A percentile compares a stretch with the other conserved stretches of the same genome.
Evolutionary conservation across 768 basidiomycete genomes (phyloP).

Genomic region (Naematelia encephala): DNA sequence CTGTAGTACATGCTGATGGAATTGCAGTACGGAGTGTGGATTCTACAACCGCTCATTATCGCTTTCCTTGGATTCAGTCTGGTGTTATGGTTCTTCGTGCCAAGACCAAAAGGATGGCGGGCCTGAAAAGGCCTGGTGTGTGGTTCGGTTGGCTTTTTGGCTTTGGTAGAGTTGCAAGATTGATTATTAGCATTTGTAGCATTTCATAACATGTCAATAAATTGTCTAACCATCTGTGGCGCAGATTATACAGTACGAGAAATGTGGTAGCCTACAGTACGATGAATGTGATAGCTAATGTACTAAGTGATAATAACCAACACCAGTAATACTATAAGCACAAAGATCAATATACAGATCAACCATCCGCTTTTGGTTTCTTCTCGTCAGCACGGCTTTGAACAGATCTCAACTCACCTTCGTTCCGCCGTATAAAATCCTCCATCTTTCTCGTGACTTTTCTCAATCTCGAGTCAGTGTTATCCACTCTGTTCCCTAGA

Average conservation of each 20-base stretch:
- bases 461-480: slow-evolving; percentile 63
- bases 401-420: slow-evolving; percentile 56
- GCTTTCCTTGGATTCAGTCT: slow-evolving; percentile 27
- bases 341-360: slow-evolving; percentile 74
- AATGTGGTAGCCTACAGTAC: too few relatives aligned
- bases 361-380: slow-evolving; percentile 89
- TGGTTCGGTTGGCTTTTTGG: too few relatives aligned
- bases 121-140: background rate
- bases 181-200: background rate
- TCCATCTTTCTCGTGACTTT: slow-evolving; percentile 67
- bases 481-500: slow-evolving; percentile 69
- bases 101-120: background rate
- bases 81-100: slow-evolving; percentile 39
- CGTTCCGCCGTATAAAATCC: slow-evolving; percentile 78
- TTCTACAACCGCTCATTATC: slow-evolving; percentile 36
- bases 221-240: too few relatives aligned
- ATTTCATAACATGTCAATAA: background rate
- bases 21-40: slow-evolving; percentile 40
- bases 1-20: background rate
- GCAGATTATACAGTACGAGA: too few relatives aligned
- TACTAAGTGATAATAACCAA: slow-evolving; percentile 70
- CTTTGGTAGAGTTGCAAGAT: background rate
- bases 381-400: slow-evolving; percentile 45
- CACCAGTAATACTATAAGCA: slow-evolving; percentile 68
- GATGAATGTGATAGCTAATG: background rate